A percentile compares a stretch with the other conserved stretches of the same genome.
Conservation (phyloP, 2,329 filamentous ascomycete genomes). For the Claviceps paspali region DNA sequence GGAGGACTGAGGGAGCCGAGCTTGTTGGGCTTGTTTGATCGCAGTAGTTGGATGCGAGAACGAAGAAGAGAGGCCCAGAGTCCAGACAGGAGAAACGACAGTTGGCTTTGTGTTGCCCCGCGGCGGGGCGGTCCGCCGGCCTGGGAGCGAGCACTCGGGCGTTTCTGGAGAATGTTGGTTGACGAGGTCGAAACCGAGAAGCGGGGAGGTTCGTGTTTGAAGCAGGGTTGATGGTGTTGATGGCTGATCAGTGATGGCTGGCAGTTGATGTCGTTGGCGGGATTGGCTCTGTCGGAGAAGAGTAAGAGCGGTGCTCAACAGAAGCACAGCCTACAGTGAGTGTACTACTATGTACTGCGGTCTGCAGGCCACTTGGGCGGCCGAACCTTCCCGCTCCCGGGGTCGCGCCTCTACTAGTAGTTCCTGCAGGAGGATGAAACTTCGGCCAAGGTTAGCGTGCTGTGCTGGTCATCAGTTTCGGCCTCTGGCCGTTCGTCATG, state of each 20-base stretch:
- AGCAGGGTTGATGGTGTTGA: not conserved
- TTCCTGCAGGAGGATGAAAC: not conserved
- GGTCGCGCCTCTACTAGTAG: too few species aligned
- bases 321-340: too few species aligned
- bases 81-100: not conserved
- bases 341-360: too few species aligned
- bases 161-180: conserved; percentile 8
- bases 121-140: conserved; percentile 15
- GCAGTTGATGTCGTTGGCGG: conserved; percentile 7
- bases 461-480: not conserved
- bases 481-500: too few species aligned
- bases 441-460: too few species aligned
- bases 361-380: too few species aligned
- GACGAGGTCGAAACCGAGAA: not conserved
- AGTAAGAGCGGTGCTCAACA: conserved; percentile 9
- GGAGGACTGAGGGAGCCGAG: conserved; percentile 1
- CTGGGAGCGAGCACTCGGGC: conserved; percentile 6
- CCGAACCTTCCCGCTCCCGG: too few species aligned
- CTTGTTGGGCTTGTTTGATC: conserved; percentile 1
- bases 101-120: conserved; percentile 8
- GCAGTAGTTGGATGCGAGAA: not conserved
- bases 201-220: not conserved
- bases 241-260: too few species aligned
- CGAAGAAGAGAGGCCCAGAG: conserved; percentile 1
- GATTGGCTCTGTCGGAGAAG: not conserved